These are phyloP conservation scores for Conidiobolus incongruus DNA, from an alignment of 371 early-diverging fungal genomes.

Conservation along the genomic window DNA sequence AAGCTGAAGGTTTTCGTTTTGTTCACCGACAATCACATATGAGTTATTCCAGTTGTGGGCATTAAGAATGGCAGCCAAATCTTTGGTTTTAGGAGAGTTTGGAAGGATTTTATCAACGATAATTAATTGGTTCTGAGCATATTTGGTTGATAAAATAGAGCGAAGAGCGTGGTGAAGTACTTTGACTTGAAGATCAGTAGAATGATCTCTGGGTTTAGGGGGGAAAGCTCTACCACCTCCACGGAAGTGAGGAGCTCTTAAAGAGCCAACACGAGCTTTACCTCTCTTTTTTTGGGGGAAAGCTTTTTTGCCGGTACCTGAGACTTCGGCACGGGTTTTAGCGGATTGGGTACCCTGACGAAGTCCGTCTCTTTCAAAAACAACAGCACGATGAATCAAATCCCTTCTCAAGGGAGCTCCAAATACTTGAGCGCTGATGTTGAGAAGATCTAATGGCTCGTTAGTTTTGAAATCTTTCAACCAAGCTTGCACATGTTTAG, in stretches of 20 bases:
- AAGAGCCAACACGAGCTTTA: constrained; percentile 66
- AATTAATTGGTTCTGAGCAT: constrained; percentile 64
- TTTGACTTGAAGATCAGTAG: constrained; percentile 60
- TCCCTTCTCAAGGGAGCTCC: constrained; percentile 61
- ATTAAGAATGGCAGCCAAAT: constrained; percentile 21
- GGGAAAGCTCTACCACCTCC: constrained; percentile 84
- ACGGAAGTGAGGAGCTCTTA: constrained; percentile 65
- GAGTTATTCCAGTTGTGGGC: constrained; percentile 22
- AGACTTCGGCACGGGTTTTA: constrained; percentile 60
- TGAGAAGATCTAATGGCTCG: constrained; percentile 42
- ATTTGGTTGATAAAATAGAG: constrained; percentile 70
- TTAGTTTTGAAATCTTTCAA: constrained; percentile 54
- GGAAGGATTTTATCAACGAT: constrained; percentile 50
- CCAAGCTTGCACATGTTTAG: constrained; percentile 47
- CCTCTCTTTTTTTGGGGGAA: constrained; percentile 87
- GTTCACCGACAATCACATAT: constrained; percentile 21
- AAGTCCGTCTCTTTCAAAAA: constrained; percentile 57
- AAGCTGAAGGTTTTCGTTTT: constrained; percentile 24
- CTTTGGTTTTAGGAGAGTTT: constrained; percentile 27
- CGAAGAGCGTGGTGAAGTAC: constrained; percentile 67
- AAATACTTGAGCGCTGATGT: constrained; percentile 55
- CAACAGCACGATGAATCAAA: constrained; percentile 64
- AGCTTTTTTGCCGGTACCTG: constrained; percentile 55
- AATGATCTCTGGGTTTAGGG: constrained; percentile 65
- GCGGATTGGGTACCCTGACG: constrained; percentile 72